Base-by-base conservation (phyloP, 2,329 filamentous ascomycete genomes). In the Fusarium buharicum region DNA sequence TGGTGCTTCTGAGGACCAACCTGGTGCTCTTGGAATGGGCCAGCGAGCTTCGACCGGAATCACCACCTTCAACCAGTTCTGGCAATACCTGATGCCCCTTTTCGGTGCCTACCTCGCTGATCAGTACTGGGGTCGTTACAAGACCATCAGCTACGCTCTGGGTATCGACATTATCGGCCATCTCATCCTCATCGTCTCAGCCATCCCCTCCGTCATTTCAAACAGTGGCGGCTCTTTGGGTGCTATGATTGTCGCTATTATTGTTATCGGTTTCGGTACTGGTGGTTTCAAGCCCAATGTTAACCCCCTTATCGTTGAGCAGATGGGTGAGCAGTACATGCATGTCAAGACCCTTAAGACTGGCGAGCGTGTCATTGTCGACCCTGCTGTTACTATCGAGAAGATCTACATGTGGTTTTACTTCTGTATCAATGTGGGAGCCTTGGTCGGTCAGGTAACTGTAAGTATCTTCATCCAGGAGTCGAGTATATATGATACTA, bases 201-300 rank as follows among this genome's bases (percentile, higher is more conserved):
- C 87, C n/a, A 76, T 90, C 6, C 89, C 89, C 0, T 76, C 78
- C 0, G 83, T 89, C 18, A 86, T 92, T 44, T 76, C 80, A 12
- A 77, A 82, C 43, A 77, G 79, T 4, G 49, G 82, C 79, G 81
- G 84, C 20, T 81, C 87, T 0, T 78, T 91, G 14, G 86, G 80
- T 1, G 84, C 84, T 17, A 85, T 92, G 54, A 79, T 90, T 51
- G 82, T 92, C 70, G 88, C 86, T 9, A 76, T 82, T 49, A 67
- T 82, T 30, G 60, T 76, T 50, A 77, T 82, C 48, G 79, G 80
- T 18, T 73, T 91, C 12, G 90, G 90, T 34, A 91, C 89, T 1
- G 90, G 90, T 59, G 88, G 89, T 56, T 91, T 92, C 81, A 92
- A 92, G 78, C 77, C 88, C 37, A 93, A 92, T 65, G 85, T 92